Base-by-base conservation (phyloP, 768 basidiomycete species). In the Lentinula edodes region DNA sequence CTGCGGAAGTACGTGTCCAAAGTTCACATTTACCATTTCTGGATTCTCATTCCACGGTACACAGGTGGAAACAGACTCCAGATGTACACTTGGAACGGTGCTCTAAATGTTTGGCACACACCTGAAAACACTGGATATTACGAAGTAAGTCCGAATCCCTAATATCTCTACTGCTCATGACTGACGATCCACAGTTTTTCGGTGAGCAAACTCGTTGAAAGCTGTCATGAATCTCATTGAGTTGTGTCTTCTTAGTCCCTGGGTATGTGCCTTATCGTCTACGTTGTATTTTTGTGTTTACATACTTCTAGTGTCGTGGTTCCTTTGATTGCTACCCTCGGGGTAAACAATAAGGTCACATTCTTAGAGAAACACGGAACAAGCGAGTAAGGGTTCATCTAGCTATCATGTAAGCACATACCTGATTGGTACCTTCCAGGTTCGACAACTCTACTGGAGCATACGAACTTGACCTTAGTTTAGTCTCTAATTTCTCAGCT, bases 301-400 rank as follows among this genome's bases (percentile, higher is more conserved):
- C n/a, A 18, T 5, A 9, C 62, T 56, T 28, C 38, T 15, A 90
- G 90, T 2, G 78, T 90, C 36, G 78, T 90, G 57, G 84, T 90
- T 12, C 89, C 90, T 3, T 75, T 91, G 61, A 82, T 91, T 41
- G 84, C 88, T 3, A 91, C 90, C 0, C 75, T 93, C 36, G 89
- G 90, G 1, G 78, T 89, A 72, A 92, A 92, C 75, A 86, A 88
- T 76, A 93, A 92, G 68, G 86, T 92, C 52, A 82, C 85, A 1
- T 89, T 92, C 75, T 75, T 93, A 6, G 90, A 93, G 71, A 93
- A 92, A 70, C 73, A 59, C 3, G 88, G 89, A 8, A 90, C 89
- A 28, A 79, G 79, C 38, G 79, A 79, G 81, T 82, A 68, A 32
- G 76, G 23, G 5, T 34, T 52, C 46, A 15, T 32, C 34, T 16